Base-by-base conservation (phyloP, 345 rosid species). In the Citrus medica region DNA sequence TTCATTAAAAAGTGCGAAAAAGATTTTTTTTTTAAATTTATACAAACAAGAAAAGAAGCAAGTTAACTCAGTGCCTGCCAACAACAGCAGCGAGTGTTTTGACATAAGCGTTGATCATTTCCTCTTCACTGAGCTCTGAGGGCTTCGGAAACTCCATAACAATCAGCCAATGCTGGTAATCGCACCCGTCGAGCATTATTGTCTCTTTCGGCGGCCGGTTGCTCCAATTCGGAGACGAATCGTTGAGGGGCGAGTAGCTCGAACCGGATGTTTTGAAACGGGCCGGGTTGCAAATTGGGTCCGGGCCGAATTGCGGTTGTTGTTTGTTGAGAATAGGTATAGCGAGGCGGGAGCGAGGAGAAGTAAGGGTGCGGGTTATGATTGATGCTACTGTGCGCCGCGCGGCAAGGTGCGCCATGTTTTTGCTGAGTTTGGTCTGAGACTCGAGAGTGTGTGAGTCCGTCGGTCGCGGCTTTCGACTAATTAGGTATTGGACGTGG, bases 201-300 rank as follows among this genome's bases (percentile, higher is more conserved):
- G 98, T 90, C 85, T 96, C 98, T 68, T 94, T 94, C 0, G 99
- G 97, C 0, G 98, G 95, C 21, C 97, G 97, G 81, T 90, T 92
- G 90, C 92, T 91, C 94, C 95, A 96, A 81, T 92, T 94, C 0
- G 97, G 97, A 33, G 99, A 91, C 10, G 97, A 91, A 71, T 95
- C 96, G 75, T 93, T 93, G 76, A 95, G 85, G 19, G 98, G 99
- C 7, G 97, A 90, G 90, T 92, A 92, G 7, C 94, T 93, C 9
- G 95, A 81, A 32, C 94, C 88, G 71, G 95, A 90, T 37, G 92
- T 87, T 83, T 88, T 92, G 86, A 74, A 76, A 42, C 98, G 93
- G 82, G 84, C 77, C 42, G 74, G 79, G 32, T 76, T 72, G 71
- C 80, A 85, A 75, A 84, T 35, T 6, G 85, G 70, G 14, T 77